Base-by-base conservation (phyloP, 495 filamentous ascomycete species). In the Aspergillus nidulans region DNA sequence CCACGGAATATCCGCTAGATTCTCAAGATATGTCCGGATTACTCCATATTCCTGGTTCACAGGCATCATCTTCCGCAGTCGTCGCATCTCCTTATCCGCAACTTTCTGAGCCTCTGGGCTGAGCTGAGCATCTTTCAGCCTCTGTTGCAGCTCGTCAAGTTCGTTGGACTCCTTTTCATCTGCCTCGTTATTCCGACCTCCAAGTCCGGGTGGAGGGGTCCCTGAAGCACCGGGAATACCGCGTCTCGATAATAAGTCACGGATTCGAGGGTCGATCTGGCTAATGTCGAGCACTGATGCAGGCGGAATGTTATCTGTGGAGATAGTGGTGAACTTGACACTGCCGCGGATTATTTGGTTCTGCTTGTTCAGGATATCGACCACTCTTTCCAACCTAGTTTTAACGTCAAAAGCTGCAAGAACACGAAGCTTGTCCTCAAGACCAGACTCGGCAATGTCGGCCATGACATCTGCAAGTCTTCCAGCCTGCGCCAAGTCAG, bases 401-500 rank as follows among this genome's bases (percentile, higher is more conserved):
- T 85, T 85, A 8, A 94, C 76, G 61, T 91, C 81, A 15, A 92
- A 67, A 2, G 90, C 82, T 24, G 89, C 78, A 13, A 98, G 76
- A 16, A 97, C 81, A 49, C 88, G 81, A 26, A 98, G 77, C 74
- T 91, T 95, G 60, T 98, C 94, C 64, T 96, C 89, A 55, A 92
- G 82, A 15, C 86, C 85, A 36, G 84, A 83, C 48, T 95, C 88
- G 2, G 95, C 81, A 23, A 97, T 81, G 68, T 94, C 92, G 7
- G 89, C 84, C 90, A 97, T 95, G 60, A 97, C 96, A 65, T 99
- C 95, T 7, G 94, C 94, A n/a, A 99, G 75, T 7, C 81, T 76
- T 6, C 92, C 94, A 4, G 94, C 91, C 52, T 96, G 88, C 30
- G 77, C 68, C 30, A 89, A 63, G 48, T 87, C 85, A 56, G 92